phyloP scores from a whole-genome alignment of 2,329 filamentous ascomycete genomes.

The Fusarium sarcochroum region DNA sequence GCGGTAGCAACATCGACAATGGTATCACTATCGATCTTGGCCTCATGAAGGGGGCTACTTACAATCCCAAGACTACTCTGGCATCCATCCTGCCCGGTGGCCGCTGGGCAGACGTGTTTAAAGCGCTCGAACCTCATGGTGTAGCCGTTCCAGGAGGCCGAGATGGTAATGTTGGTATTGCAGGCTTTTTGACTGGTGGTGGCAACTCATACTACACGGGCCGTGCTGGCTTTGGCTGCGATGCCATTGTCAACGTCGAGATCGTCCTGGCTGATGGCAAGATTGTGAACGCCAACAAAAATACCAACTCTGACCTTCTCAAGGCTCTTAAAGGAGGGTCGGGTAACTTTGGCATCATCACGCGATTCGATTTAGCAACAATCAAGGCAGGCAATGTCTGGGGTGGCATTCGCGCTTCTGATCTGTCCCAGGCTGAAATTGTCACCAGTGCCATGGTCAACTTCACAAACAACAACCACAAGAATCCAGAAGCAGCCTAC shows the following conservation, averaged over 20 bases:
- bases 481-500: conserved; percentile 36
- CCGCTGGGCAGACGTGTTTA: conserved; percentile 56
- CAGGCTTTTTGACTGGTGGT: conserved; percentile 49
- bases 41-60: conserved; percentile 49
- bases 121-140: conserved; percentile 49
- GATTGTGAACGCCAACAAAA: conserved; percentile 57
- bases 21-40: conserved; percentile 50
- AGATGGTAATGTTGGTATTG: conserved; percentile 51
- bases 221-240: conserved; percentile 57
- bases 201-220: conserved; percentile 50
- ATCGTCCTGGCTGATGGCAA: conserved; percentile 59
- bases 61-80: conserved; percentile 32
- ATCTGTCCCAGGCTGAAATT: conserved; percentile 24
- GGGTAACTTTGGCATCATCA: conserved; percentile 60
- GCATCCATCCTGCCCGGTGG: conserved; percentile 56
- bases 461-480: conserved; percentile 34
- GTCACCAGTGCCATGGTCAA: conserved; percentile 34
- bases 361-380: conserved; percentile 45
- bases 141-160: conserved; percentile 62
- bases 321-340: conserved; percentile 62
- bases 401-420: conserved; percentile 30
- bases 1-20: conserved; percentile 46
- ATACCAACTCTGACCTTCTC: conserved; percentile 58
- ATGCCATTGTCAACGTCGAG: conserved; percentile 57
- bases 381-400: conserved; percentile 13